phyloP scores from a whole-genome alignment of 2,329 filamentous ascomycete genomes.

The Beauveria rudraprayagi region DNA sequence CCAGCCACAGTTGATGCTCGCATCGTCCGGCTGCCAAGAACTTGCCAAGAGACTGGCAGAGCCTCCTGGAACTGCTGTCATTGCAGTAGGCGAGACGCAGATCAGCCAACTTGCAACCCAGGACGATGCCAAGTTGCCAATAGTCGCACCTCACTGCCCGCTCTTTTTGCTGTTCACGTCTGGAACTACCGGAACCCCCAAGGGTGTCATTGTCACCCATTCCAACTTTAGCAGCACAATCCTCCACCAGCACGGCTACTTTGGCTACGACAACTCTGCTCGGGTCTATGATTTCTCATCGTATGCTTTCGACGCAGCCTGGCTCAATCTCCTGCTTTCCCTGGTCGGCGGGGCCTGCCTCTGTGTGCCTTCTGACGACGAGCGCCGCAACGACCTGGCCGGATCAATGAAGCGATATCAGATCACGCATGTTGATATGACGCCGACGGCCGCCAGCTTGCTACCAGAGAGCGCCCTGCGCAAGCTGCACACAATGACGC shows the following conservation, averaged over 20 bases:
- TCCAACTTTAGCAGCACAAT: constrained; percentile 3
- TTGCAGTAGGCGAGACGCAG: background rate
- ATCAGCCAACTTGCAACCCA: background rate
- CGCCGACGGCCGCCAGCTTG: constrained; percentile 9
- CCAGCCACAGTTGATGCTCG: background rate
- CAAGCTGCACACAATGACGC: background rate
- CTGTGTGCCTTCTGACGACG: background rate
- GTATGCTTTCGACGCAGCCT: constrained; percentile 13
- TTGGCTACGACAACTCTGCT: constrained; percentile 3
- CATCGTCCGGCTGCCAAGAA: background rate
- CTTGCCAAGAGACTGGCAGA: background rate
- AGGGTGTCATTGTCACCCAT: constrained; percentile 17
- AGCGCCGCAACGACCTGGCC: background rate
- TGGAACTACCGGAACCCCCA: constrained; percentile 17
- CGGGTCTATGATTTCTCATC: constrained; percentile 14
- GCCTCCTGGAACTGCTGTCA: background rate
- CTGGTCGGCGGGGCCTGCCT: background rate
- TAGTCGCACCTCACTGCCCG: background rate
- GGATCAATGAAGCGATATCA: constrained; percentile 1
- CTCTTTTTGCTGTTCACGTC: constrained; percentile 18
- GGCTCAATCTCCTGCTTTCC: background rate
- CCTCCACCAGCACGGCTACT: constrained; percentile 10
- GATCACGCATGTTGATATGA: background rate
- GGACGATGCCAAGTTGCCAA: background rate
- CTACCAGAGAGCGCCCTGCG: constrained; percentile 11